Conservation (phyloP, 805 yeast genomes). For the Suhomyces sp. region DNA sequence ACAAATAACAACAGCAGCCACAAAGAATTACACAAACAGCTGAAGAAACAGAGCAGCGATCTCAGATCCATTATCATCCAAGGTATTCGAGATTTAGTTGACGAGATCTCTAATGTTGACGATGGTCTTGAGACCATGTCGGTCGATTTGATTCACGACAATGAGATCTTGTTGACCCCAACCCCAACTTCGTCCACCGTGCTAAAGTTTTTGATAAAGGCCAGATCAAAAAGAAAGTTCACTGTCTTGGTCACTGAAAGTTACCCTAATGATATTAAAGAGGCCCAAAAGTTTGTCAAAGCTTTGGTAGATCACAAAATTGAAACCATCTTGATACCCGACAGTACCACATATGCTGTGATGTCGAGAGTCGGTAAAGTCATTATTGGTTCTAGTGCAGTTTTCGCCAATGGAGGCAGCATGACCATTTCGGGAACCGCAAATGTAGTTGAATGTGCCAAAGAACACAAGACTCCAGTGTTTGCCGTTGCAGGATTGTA, state of each 20-base stretch:
- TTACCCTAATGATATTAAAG: slow-evolving; percentile 81
- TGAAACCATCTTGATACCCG: slow-evolving; percentile 89
- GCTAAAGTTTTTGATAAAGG: slow-evolving; percentile 77
- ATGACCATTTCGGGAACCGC: slow-evolving; percentile 88
- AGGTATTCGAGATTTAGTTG: slow-evolving; percentile 87
- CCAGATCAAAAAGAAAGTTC: slow-evolving; percentile 85
- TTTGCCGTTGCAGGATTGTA: slow-evolving; percentile 92
- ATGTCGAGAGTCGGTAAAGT: slow-evolving; percentile 98
- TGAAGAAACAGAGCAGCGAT: slow-evolving; percentile 53
- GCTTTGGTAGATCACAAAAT: slow-evolving; percentile 80
- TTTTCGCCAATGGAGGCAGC: slow-evolving; percentile 95
- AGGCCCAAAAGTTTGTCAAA: slow-evolving; percentile 77
- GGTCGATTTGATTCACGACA: slow-evolving; percentile 90
- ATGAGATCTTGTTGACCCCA: slow-evolving; percentile 83
- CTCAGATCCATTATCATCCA: slow-evolving; percentile 83
- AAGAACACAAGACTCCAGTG: slow-evolving; percentile 93
- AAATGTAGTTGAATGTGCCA: slow-evolving; percentile 92
- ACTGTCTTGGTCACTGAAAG: slow-evolving; percentile 90
- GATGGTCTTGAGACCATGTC: slow-evolving; percentile 91
- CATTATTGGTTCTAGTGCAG: slow-evolving; percentile 86
- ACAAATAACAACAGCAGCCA: slow-evolving; percentile 31
- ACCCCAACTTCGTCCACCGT: slow-evolving; percentile 92
- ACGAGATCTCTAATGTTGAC: slow-evolving; percentile 84
- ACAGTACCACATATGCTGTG: slow-evolving; percentile 86
- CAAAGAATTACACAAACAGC: slow-evolving; percentile 22